These are phyloP conservation scores for Exophiala xenobiotica DNA, from an alignment of 2,329 filamentous ascomycete genomes.

Conservation along the genomic window DNA sequence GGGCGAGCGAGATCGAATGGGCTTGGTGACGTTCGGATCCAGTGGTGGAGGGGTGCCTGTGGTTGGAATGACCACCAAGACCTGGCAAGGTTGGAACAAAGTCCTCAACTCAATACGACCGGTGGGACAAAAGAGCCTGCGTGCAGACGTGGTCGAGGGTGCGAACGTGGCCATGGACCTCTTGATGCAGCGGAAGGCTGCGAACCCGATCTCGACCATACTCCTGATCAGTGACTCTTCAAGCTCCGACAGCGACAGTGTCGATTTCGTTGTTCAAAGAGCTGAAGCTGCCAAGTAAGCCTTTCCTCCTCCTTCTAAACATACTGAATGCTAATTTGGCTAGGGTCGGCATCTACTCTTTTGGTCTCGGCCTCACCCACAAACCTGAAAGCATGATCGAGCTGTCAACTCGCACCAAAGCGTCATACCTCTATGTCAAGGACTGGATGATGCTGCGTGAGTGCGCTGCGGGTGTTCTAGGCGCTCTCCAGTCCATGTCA, in stretches of 20 bases:
- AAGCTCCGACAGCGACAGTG: constrained; percentile 88
- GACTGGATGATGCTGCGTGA: constrained; percentile 99
- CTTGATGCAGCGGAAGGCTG: constrained; percentile 94
- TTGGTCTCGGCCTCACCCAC: constrained; percentile 92
- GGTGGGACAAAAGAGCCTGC: constrained; percentile 92
- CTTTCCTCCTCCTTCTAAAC: background rate
- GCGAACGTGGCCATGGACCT: constrained; percentile 98
- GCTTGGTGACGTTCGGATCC: constrained; percentile 92
- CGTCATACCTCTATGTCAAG: constrained; percentile 96
- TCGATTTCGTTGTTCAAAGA: constrained; percentile 94
- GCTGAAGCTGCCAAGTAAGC: constrained; percentile 94
- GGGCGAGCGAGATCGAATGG: constrained; percentile 93
- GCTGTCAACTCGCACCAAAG: constrained; percentile 90
- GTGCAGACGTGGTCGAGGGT: constrained; percentile 94
- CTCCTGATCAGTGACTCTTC: constrained; percentile 97
- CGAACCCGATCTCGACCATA: constrained; percentile 92
- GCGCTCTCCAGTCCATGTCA: constrained; percentile 88
- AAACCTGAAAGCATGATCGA: constrained; percentile 99
- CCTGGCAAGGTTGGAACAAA: constrained; percentile 87
- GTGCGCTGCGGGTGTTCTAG: constrained; percentile 89
- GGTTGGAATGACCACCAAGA: constrained; percentile 97
- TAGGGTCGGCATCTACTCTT: constrained; percentile 92
- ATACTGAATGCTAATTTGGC: constrained; percentile 29
- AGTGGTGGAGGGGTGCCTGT: constrained; percentile 89
- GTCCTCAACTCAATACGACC: constrained; percentile 84